These are phyloP conservation scores for Xerocomellus amylosporus DNA, from an alignment of 768 basidiomycete species.

Conservation along the genomic window DNA sequence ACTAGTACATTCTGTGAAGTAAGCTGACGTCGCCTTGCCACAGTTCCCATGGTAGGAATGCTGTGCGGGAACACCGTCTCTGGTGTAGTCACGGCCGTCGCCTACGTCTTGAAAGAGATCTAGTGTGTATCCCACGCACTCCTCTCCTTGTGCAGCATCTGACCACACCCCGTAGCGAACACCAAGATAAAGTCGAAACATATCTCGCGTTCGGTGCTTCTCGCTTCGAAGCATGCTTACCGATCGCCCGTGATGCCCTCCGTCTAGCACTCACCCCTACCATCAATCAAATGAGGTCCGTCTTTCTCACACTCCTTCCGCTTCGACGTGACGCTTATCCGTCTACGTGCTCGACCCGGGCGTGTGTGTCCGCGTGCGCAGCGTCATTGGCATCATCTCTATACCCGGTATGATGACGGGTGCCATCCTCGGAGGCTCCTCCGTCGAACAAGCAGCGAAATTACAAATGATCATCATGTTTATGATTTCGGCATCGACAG, in stretches of 20 bases:
- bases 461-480: constrained; percentile 95
- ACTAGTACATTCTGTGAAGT: too few relatives aligned
- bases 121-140: constrained; percentile 43
- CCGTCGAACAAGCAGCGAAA: constrained; percentile 80
- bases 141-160: neutral
- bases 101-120: constrained; percentile 72
- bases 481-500: constrained; percentile 80
- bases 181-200: constrained; percentile 80
- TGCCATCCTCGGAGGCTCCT: constrained; percentile 82
- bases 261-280: constrained; percentile 75
- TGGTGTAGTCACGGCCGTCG: constrained; percentile 67
- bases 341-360: neutral
- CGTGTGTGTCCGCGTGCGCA: constrained; percentile 22
- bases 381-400: constrained; percentile 73
- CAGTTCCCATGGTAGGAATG: constrained; percentile 86
- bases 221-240: constrained; percentile 77
- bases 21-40: constrained; percentile 1
- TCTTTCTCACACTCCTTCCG: neutral
- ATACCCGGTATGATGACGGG: constrained; percentile 93
- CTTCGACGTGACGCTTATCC: neutral
- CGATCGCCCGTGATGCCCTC: constrained; percentile 76
- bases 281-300: constrained; percentile 82
- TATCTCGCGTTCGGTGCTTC: constrained; percentile 86
- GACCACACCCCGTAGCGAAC: constrained; percentile 51
- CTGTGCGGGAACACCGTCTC: constrained; percentile 78